Evolutionary conservation across 2,329 filamentous ascomycete species (phyloP).

Genomic region (Lasiodiplodia sp.): DNA sequence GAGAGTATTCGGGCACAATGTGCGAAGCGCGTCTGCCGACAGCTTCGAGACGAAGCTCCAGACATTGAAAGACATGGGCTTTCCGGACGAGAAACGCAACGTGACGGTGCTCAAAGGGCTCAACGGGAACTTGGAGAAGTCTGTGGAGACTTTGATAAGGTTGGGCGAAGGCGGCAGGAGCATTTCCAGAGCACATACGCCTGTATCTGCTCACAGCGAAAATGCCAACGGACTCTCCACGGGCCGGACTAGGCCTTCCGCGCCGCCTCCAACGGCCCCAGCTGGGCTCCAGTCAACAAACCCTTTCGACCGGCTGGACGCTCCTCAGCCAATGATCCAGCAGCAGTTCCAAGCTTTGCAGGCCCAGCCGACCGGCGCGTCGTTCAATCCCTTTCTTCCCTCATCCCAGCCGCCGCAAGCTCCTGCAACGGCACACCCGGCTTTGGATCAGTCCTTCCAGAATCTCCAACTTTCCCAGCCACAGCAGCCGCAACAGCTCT

Average conservation of each 20-base stretch:
- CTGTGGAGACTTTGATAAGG: slow-evolving; percentile 83
- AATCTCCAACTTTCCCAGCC: slow-evolving; percentile 69
- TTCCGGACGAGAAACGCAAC: slow-evolving; percentile 83
- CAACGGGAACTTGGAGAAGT: slow-evolving; percentile 83
- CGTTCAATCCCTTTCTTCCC: slow-evolving; percentile 75
- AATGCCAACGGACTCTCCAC: slow-evolving; percentile 56
- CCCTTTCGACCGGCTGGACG: slow-evolving; percentile 55
- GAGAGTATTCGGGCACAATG: slow-evolving; percentile 70
- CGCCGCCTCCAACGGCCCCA: slow-evolving; percentile 33
- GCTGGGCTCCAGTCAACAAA: slow-evolving; percentile 42
- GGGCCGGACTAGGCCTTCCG: slow-evolving; percentile 46
- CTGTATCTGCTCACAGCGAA: slow-evolving; percentile 55
- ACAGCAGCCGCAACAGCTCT: slow-evolving; percentile 63
- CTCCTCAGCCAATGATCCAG: slow-evolving; percentile 46
- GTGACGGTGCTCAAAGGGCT: slow-evolving; percentile 80
- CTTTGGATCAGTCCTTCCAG: slow-evolving; percentile 75
- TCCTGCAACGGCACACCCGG: slow-evolving; percentile 39
- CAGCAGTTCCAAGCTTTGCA: slow-evolving; percentile 38
- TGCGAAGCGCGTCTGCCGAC: slow-evolving; percentile 61
- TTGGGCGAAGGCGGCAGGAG: slow-evolving; percentile 72
- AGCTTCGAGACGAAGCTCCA: slow-evolving; percentile 78
- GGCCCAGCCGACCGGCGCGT: slow-evolving; percentile 35
- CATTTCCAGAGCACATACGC: slow-evolving; percentile 43
- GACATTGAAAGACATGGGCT: slow-evolving; percentile 88
- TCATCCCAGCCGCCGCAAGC: slow-evolving; percentile 39